Percentiles rank a stretch among this genome's conserved stretches.
Evolutionary conservation across 352 stramenopile species (phyloP).

Genomic region (Pythium scleroteichum): DNA sequence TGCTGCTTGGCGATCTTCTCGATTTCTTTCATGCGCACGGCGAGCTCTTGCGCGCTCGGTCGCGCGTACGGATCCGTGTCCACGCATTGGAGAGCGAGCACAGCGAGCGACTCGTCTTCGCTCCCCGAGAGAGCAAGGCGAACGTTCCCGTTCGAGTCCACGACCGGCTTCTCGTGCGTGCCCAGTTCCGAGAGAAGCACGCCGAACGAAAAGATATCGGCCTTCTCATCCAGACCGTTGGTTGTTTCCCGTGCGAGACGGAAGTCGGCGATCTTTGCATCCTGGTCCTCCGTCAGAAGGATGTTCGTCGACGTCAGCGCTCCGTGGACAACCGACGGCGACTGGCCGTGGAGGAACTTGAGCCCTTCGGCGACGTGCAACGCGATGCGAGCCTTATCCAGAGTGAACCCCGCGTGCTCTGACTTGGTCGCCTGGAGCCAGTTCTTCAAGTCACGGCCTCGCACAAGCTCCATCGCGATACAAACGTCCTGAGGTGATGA

Average conservation of each 20-base stretch:
- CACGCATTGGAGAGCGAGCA: too few species aligned
- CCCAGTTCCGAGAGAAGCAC: constrained; percentile 22
- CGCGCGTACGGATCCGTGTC: too few species aligned
- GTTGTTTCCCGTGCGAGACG: constrained; percentile 27
- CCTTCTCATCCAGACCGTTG: constrained; percentile 25
- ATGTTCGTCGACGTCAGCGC: constrained; percentile 35
- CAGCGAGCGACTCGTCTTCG: too few species aligned
- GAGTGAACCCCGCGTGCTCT: constrained; percentile 28
- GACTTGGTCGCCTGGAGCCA: constrained; percentile 21
- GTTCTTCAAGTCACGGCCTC: too few species aligned
- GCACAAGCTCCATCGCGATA: too few species aligned
- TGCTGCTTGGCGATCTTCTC: too few species aligned
- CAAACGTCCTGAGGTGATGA: too few species aligned
- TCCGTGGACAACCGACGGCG: constrained; percentile 21
- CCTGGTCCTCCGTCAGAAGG: constrained; percentile 27
- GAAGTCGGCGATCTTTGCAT: constrained; percentile 48
- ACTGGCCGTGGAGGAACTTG: not conserved
- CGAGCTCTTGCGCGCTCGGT: too few species aligned
- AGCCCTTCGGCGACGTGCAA: constrained; percentile 27
- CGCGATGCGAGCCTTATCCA: constrained; percentile 38
- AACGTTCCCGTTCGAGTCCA: too few species aligned
- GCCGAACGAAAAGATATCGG: constrained; percentile 18
- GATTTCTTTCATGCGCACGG: too few species aligned
- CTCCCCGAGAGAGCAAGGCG: too few species aligned
- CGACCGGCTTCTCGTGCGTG: constrained; percentile 19